Evolutionary conservation across 257 asterid species (phyloP).

Genomic region (Gentiana macrophylla): DNA sequence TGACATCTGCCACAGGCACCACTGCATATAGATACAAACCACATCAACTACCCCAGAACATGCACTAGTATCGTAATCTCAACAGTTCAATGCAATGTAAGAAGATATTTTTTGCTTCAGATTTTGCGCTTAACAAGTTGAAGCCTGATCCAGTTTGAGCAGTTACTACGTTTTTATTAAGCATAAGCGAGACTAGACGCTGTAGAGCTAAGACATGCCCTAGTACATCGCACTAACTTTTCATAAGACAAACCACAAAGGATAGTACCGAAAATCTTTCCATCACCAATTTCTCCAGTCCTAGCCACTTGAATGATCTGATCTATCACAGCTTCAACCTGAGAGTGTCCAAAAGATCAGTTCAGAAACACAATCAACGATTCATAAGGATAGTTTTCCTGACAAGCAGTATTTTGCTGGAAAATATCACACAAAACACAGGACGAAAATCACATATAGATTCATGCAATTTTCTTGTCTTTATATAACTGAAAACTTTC

Average conservation of each 20-base stretch:
- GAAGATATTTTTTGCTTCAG: no score
- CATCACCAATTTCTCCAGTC: slow-evolving; percentile 97
- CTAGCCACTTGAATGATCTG: slow-evolving; percentile 81
- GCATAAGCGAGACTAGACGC: neutral
- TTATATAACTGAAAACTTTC: neutral
- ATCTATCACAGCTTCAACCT: slow-evolving; percentile 86
- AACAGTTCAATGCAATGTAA: no score
- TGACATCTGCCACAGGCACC: slow-evolving; percentile 68
- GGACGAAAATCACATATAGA: neutral
- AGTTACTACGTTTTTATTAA: neutral
- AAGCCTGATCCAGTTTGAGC: neutral
- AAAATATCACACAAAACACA: neutral
- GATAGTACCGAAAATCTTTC: slow-evolving; percentile 80
- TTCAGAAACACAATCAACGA: slow-evolving; percentile 4
- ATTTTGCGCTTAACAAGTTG: no score
- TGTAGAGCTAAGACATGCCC: neutral
- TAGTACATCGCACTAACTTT: neutral
- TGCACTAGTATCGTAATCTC: neutral
- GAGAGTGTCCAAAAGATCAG: slow-evolving; percentile 8
- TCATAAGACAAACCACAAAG: neutral
- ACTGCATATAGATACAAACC: slow-evolving; percentile 45
- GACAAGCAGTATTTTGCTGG: neutral
- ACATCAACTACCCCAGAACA: neutral
- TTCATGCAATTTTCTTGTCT: neutral
- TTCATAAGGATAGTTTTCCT: no score